Percentiles rank a stretch among this genome's conserved stretches.
phyloP scores from a whole-genome alignment of 306 rosid genomes.

The Herpetospermum pedunculosum region DNA sequence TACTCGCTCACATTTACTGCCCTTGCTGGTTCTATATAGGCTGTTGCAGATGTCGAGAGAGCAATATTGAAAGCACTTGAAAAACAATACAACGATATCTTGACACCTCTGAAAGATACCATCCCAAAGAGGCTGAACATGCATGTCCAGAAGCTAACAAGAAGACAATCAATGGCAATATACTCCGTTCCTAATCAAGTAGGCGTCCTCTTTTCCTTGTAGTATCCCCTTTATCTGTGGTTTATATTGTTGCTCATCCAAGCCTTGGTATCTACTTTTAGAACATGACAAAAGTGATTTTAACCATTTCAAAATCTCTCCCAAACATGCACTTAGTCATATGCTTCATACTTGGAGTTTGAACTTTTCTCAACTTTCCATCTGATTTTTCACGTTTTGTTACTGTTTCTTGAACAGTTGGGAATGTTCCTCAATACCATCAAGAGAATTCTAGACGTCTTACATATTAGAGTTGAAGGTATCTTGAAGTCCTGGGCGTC shows the following conservation, averaged over 20 bases:
- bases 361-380: neutral
- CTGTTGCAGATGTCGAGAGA: conserved; percentile 78
- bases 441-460: conserved; percentile 91
- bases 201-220: conserved; percentile 13
- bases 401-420: conserved; percentile 34
- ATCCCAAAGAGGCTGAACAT: conserved; percentile 83
- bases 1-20: neutral
- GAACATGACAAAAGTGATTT: too few relatives aligned
- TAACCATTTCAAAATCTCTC: too few relatives aligned
- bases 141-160: conserved; percentile 97
- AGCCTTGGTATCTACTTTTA: neutral
- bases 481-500: conserved; percentile 90
- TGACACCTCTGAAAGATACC: conserved; percentile 90
- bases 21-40: conserved; percentile 27
- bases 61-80: conserved; percentile 86
- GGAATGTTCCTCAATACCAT: conserved; percentile 84
- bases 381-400: conserved; percentile 8
- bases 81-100: conserved; percentile 73
- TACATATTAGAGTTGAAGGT: conserved; percentile 83
- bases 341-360: neutral
- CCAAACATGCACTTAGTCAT: too few relatives aligned
- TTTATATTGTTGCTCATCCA: neutral
- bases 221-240: neutral
- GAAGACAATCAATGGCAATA: conserved; percentile 69
- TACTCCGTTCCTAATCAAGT: conserved; percentile 76